These are phyloP conservation scores for Jaltomata sinuosa DNA, from an alignment of 257 asterid species.

Conservation along the genomic window DNA sequence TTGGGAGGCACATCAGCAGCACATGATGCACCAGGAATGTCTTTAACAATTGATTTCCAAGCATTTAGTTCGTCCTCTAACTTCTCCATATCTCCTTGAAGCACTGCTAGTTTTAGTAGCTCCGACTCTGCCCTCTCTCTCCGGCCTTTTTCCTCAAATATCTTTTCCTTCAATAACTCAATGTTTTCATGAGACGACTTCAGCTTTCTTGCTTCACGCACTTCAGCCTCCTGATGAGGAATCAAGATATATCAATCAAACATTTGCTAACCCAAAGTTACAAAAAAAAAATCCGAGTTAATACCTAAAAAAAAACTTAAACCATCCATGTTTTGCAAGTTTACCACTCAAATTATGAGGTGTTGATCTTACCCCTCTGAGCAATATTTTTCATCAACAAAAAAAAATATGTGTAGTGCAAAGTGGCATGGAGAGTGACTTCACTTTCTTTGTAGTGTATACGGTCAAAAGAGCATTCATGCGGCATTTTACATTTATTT, in stretches of 20 bases:
- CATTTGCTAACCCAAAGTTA: not conserved
- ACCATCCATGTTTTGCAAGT: not conserved
- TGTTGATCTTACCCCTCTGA: not conserved
- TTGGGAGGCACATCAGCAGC: conserved; percentile 65
- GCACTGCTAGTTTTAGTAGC: conserved; percentile 48
- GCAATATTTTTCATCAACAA: not conserved
- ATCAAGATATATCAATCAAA: conserved; percentile 4
- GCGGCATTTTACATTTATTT: not conserved
- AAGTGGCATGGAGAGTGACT: not conserved
- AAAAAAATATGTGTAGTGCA: not conserved
- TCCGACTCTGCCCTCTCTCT: conserved; percentile 87
- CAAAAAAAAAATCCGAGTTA: not conserved
- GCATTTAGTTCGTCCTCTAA: conserved; percentile 72
- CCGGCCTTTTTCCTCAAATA: conserved; percentile 69
- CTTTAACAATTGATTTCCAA: conserved; percentile 71
- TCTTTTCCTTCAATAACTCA: conserved; percentile 72
- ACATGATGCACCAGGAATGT: conserved; percentile 79
- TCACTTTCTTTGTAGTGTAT: not conserved
- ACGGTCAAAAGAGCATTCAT: not conserved
- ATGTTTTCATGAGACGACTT: conserved; percentile 69
- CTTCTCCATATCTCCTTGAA: conserved; percentile 37
- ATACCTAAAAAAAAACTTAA: not conserved
- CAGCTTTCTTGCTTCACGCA: conserved; percentile 73
- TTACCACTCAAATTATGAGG: not conserved
- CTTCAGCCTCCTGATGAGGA: conserved; percentile 77